Conservation (phyloP, 2,329 filamentous ascomycete genomes). For the Pseudopyrenochaeta lycopersici region DNA sequence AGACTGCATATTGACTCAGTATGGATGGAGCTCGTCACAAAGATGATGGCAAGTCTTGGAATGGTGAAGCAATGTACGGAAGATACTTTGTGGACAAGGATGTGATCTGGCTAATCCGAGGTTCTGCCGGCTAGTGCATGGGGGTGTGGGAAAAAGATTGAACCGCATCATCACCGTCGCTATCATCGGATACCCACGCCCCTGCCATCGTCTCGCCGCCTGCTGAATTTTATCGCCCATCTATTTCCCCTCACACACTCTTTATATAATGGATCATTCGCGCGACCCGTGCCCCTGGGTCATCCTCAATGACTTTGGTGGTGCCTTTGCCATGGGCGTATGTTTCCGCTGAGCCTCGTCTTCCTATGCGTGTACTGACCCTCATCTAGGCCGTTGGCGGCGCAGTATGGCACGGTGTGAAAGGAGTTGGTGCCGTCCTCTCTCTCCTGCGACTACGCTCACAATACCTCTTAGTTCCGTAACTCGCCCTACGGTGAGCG, state of each 20-base stretch:
- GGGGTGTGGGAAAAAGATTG: slow-evolving; percentile 37
- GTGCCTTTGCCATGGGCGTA: slow-evolving; percentile 97
- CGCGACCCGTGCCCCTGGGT: slow-evolving; percentile 98
- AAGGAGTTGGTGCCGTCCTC: slow-evolving; percentile 72
- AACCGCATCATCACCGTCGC: slow-evolving; percentile 37
- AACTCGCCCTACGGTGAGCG: slow-evolving; percentile 80
- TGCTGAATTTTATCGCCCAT: background rate
- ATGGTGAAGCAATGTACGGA: background rate
- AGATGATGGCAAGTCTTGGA: too few relatives aligned
- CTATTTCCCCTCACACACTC: background rate
- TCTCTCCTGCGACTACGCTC: slow-evolving; percentile 6
- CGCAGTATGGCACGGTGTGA: slow-evolving; percentile 91
- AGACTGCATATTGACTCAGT: too few relatives aligned
- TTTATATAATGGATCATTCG: slow-evolving; percentile 82
- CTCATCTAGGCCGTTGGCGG: slow-evolving; percentile 52
- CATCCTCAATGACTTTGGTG: slow-evolving; percentile 95
- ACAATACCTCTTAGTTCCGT: slow-evolving; percentile 36
- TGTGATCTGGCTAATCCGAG: slow-evolving; percentile 17
- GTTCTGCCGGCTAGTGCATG: slow-evolving; percentile 29
- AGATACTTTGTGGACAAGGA: slow-evolving; percentile 2
- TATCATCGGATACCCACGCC: slow-evolving; percentile 18
- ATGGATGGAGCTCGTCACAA: too few relatives aligned
- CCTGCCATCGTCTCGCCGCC: slow-evolving; percentile 23
- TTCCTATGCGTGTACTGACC: slow-evolving; percentile 16
- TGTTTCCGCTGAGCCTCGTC: slow-evolving; percentile 46